Base-by-base conservation (phyloP, 2,329 filamentous ascomycete genomes). In the Endocalyx cinctus region DNA sequence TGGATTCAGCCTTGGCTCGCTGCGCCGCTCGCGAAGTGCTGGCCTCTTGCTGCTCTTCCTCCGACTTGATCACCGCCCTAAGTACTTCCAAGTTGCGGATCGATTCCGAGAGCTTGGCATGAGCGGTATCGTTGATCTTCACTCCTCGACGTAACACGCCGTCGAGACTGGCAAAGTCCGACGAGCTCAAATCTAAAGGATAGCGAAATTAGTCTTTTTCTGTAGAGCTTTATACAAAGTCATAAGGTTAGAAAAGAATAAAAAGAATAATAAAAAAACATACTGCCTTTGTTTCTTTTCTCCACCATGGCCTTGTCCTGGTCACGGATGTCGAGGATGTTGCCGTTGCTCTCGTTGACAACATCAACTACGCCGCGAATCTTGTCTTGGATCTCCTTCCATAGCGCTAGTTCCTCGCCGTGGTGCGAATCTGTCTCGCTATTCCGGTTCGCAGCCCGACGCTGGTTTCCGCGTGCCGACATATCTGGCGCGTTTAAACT, bases 341-440 rank as follows among this genome's bases (percentile, higher is more conserved):
- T 58, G 34, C 58, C 52, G 38, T 58, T 67, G 41, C 62, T 64
- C 18, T 51, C 55, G 35, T 69, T 69, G 35, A 66, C 50, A 11
- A 50, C 43, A 1, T 63, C 57, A 6, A 64, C 35, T 17, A 62
- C 47, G 19, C 35, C 39, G 11, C 52, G 52, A 12, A 66, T 37
- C 32, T 63, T 59, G 5, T 62, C 60, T 40, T 63, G 61, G 41
- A 59, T 47, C 18, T 54, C 56, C 31, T 60, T 55, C 65, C 65
- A 69, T 10, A 65, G 45, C 26, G 52, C 47, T 6, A 63, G 50
- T 36, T 69, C 65, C 38, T 69, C 65, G 25, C 64, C 64, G 37
- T 64, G 60, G 37, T 55, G 56, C 25, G 57, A 41, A n/a, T n/a
- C n/a, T 6, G 49, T 42, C 33, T 58, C 60, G 33, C 56, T 63